These are phyloP conservation scores for Xerocomus spinulosus DNA, from an alignment of 768 basidiomycete species.

Conservation along the genomic window DNA sequence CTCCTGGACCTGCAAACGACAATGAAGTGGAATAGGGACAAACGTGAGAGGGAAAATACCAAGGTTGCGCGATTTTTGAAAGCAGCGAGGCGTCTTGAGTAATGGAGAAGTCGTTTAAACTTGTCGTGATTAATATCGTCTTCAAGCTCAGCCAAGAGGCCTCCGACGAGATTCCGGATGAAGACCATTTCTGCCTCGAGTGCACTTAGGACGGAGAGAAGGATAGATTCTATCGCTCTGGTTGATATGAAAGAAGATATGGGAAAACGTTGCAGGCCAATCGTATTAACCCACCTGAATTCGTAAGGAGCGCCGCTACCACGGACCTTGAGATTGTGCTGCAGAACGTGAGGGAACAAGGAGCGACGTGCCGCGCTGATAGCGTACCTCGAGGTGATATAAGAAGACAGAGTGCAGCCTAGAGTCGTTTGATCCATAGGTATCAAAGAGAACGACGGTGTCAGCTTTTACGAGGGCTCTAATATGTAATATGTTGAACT, in stretches of 20 bases:
- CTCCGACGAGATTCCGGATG: conserved; percentile 85
- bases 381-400: conserved; percentile 75
- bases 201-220: conserved; percentile 87
- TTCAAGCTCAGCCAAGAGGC: conserved; percentile 87
- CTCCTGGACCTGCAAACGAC: conserved; percentile 64
- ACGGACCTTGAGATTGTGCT: conserved; percentile 83
- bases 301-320: conserved; percentile 75
- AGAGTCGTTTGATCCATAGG: conserved; percentile 83
- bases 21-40: not conserved
- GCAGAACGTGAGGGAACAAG: conserved; percentile 11
- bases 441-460: conserved; percentile 87
- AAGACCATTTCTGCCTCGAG: conserved; percentile 96
- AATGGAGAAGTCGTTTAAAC: conserved; percentile 87
- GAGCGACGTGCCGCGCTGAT: conserved; percentile 8
- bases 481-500: conserved; percentile 94
- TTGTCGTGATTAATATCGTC: conserved; percentile 95
- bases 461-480: conserved; percentile 93
- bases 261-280: conserved; percentile 10
- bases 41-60: conserved; percentile 36
- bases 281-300: conserved; percentile 56
- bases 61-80: conserved; percentile 90
- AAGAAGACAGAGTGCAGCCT: conserved; percentile 82
- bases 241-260: conserved; percentile 14
- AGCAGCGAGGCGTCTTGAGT: conserved; percentile 79
- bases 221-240: conserved; percentile 89